These are phyloP conservation scores for Nissolia schottii DNA, from an alignment of 306 rosid species.

Conservation along the genomic window DNA sequence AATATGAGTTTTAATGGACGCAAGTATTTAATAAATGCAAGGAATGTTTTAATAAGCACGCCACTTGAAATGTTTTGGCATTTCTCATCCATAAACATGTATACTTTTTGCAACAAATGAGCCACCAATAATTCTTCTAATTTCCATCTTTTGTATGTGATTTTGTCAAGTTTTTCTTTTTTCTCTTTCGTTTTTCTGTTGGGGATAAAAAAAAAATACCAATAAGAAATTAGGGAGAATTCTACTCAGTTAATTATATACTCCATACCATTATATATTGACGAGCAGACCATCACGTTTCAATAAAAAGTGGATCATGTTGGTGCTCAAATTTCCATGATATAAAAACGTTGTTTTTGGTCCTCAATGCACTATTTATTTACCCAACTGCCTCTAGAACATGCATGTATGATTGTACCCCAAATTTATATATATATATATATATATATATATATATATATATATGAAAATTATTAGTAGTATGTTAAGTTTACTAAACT, in stretches of 20 bases:
- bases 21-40: no score
- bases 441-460: no score
- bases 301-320: slow-evolving; percentile 13
- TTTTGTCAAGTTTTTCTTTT: background rate
- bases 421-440: no score
- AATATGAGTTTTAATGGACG: no score
- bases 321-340: slow-evolving; percentile 7
- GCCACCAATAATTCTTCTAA: background rate
- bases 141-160: background rate
- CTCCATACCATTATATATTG: background rate
- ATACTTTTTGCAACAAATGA: background rate
- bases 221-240: no score
- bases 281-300: background rate
- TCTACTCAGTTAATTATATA: no score
- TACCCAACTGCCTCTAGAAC: background rate
- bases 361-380: background rate
- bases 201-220: background rate
- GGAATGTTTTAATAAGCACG: no score
- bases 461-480: no score
- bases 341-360: background rate
- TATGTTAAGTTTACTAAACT: no score
- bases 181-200: background rate
- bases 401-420: background rate
- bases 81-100: no score
- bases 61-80: no score